A percentile compares a stretch with the other conserved stretches of the same genome.
These are phyloP conservation scores for Phanerochaete sordida DNA, from an alignment of 768 basidiomycete genomes.

Conservation along the genomic window DNA sequence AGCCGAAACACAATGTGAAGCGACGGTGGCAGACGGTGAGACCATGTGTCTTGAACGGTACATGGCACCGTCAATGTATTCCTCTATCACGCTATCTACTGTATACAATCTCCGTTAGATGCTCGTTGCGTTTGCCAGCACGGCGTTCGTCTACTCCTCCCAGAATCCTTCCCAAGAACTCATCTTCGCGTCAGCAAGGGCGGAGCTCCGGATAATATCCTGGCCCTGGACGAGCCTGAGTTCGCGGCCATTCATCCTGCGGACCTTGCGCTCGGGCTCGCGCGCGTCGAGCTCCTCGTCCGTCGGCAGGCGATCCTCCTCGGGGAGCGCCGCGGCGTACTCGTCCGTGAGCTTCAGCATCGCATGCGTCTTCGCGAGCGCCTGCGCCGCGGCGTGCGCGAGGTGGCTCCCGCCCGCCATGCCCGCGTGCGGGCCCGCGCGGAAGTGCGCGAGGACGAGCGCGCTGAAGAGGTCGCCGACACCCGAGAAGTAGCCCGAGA, in stretches of 20 bases:
- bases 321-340: slow-evolving; percentile 52
- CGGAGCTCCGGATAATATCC: slow-evolving; percentile 53
- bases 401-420: slow-evolving; percentile 35
- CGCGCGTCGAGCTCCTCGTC: slow-evolving; percentile 74
- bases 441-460: slow-evolving; percentile 80
- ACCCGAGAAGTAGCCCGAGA: slow-evolving; percentile 92
- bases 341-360: slow-evolving; percentile 61
- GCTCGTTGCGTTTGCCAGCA: too few species aligned
- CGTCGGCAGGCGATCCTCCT: slow-evolving; percentile 54
- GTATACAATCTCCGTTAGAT: neutral
- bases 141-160: slow-evolving; percentile 16
- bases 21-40: too few species aligned
- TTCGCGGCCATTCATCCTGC: slow-evolving; percentile 83
- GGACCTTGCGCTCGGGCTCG: slow-evolving; percentile 61
- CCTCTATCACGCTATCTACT: too few species aligned
- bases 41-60: too few species aligned
- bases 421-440: slow-evolving; percentile 13
- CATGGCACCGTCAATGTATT: too few species aligned
- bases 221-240: slow-evolving; percentile 79
- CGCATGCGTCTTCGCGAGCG: slow-evolving; percentile 73
- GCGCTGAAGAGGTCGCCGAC: slow-evolving; percentile 98
- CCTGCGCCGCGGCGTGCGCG: slow-evolving; percentile 59
- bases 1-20: too few species aligned
- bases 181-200: slow-evolving; percentile 30
- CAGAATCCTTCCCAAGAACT: slow-evolving; percentile 33